phyloP scores from a whole-genome alignment of 1,284 basidiomycete species.

The Pterulicium gracile region DNA sequence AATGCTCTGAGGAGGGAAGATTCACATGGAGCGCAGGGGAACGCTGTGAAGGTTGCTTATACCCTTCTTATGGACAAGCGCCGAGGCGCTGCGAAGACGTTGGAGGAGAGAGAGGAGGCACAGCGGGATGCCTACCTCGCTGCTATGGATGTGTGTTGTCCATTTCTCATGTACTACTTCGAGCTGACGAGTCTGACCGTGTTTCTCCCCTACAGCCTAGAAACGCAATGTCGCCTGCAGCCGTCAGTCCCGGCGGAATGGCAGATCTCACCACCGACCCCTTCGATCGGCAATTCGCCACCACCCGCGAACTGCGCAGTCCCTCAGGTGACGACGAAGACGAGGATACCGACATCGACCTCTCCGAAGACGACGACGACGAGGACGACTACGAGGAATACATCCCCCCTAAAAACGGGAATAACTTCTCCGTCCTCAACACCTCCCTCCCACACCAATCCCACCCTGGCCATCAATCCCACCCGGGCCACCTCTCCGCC shows the following conservation, averaged over 20 bases:
- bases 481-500: conserved; percentile 26
- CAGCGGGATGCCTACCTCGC: conserved; percentile 1
- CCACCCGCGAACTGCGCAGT: neutral
- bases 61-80: conserved; percentile 87
- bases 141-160: conserved; percentile 21
- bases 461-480: neutral
- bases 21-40: conserved; percentile 68
- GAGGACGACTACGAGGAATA: conserved; percentile 37
- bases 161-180: no score
- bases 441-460: conserved; percentile 57
- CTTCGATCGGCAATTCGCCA: conserved; percentile 57
- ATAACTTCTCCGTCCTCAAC: conserved; percentile 78
- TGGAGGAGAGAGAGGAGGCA: neutral
- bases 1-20: conserved; percentile 49
- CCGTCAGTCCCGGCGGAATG: conserved; percentile 36
- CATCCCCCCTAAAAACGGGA: conserved; percentile 26
- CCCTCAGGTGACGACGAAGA: neutral
- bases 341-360: neutral
- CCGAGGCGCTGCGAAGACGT: conserved; percentile 11
- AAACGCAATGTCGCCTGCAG: conserved; percentile 51
- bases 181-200: no score
- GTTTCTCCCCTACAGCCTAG: conserved; percentile 40
- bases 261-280: conserved; percentile 56
- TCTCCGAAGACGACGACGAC: conserved; percentile 13
- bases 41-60: conserved; percentile 97